Evolutionary conservation across 768 basidiomycete species (phyloP), one percentile per base, ranked within the genome.

Genomic region (Psilocybe tampanensis): DNA sequence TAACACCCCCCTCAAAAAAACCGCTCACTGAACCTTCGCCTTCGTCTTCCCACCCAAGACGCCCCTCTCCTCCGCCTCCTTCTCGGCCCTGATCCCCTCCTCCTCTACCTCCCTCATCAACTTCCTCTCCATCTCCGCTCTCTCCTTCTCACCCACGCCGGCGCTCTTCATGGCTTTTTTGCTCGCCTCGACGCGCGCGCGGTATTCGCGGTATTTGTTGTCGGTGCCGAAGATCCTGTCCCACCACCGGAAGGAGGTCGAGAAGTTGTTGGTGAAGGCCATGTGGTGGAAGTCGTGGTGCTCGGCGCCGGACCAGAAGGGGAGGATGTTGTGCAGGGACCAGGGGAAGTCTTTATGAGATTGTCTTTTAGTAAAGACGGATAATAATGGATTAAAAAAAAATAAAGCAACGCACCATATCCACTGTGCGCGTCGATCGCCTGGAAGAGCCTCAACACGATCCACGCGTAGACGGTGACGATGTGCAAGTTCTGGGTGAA

Each of bases 201-300:
- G 85, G 79, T 95, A 94, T 32, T 84, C 87, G 19, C 79, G 85
- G 76, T 97, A 98, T 78, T 92, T 94, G 73, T 79, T 72, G 67
- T 99, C 96, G 0, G 96, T 98, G 49, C 95, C 95, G 66, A 92
- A 88, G 62, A 94, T 73, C 58, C 82, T 81, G 72, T 98, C 96
- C 72, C 90, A 93, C 89, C 92, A 96, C 39, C 94, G 85, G 86
- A 97, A 97, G 19, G 89, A 92, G 7, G 94, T 95, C 8, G 92
- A 91, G 71, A 83, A 96, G 80, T 95, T 95, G 80, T 95, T 94
- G 48, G 85, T 86, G 79, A 95, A 96, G 3, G 91, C 88, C 91
- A 94, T 92, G 76, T 99, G 96, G 74, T 98, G 96, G 85, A 94
- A 98, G 69, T 98, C 95, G 70, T 97, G 95, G 75, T 96, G 94